These are phyloP conservation scores for Chaetomium olivaceum DNA, from an alignment of 2,329 filamentous ascomycete genomes.

Conservation along the genomic window DNA sequence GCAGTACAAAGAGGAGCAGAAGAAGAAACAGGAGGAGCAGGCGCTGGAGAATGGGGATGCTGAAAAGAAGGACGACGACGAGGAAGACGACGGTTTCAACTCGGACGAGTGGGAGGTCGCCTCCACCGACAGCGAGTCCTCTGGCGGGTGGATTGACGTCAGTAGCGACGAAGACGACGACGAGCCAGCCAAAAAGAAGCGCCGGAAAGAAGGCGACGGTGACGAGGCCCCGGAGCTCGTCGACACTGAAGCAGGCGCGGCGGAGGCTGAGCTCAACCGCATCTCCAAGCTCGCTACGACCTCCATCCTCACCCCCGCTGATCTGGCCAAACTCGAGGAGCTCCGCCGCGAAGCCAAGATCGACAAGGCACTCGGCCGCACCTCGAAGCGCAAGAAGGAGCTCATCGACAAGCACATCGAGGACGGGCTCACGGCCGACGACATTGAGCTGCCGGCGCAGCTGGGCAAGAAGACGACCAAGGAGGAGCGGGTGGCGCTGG, in stretches of 20 bases:
- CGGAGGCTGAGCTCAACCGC: slow-evolving; percentile 48
- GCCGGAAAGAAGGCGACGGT: slow-evolving; percentile 43
- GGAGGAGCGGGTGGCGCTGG: slow-evolving; percentile 82
- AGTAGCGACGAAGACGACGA: slow-evolving; percentile 80
- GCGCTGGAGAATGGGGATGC: slow-evolving; percentile 62
- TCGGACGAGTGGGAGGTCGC: slow-evolving; percentile 63
- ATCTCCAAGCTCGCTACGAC: slow-evolving; percentile 83
- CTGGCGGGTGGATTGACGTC: slow-evolving; percentile 92
- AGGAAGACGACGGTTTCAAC: slow-evolving; percentile 58
- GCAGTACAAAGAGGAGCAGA: slow-evolving; percentile 91
- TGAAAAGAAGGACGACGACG: slow-evolving; percentile 55
- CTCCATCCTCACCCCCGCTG: slow-evolving; percentile 90
- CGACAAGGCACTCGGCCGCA: slow-evolving; percentile 58
- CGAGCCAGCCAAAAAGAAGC: slow-evolving; percentile 65
- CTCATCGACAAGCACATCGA: slow-evolving; percentile 69
- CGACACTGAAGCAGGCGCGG: slow-evolving; percentile 45
- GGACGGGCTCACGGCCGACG: slow-evolving; percentile 83
- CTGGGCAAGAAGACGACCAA: slow-evolving; percentile 84
- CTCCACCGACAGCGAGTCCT: slow-evolving; percentile 65
- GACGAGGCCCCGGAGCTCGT: slow-evolving; percentile 35
- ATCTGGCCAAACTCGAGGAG: slow-evolving; percentile 91
- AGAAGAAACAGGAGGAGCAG: slow-evolving; percentile 68
- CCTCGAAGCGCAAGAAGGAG: slow-evolving; percentile 51
- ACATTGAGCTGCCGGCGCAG: slow-evolving; percentile 83
- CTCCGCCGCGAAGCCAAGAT: slow-evolving; percentile 74